Evolutionary conservation across 2,329 filamentous ascomycete species (phyloP).

Genomic region (Monilinia aucupariae): DNA sequence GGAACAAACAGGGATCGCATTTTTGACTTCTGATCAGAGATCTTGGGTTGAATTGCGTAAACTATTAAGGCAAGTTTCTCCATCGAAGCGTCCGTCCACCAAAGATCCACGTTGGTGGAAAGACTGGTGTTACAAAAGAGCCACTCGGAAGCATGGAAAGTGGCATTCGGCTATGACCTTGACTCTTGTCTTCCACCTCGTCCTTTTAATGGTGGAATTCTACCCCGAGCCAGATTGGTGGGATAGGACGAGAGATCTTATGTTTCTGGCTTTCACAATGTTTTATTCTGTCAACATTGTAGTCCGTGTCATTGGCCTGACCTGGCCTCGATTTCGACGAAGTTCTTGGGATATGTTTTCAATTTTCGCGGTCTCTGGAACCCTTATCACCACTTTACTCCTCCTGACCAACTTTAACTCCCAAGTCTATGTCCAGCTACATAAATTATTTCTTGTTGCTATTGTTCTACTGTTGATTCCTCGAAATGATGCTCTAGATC

Average conservation of each 20-base stretch:
- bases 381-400: slow-evolving; percentile 76
- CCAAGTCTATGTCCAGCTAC: slow-evolving; percentile 67
- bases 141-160: slow-evolving; percentile 85
- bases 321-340: slow-evolving; percentile 84
- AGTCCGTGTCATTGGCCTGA: slow-evolving; percentile 80
- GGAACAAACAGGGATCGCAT: slow-evolving; percentile 95
- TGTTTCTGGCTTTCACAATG: slow-evolving; percentile 77
- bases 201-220: slow-evolving; percentile 80
- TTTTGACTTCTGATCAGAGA: slow-evolving; percentile 88
- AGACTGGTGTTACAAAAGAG: slow-evolving; percentile 90
- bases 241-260: slow-evolving; percentile 62
- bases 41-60: slow-evolving; percentile 96
- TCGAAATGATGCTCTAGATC: slow-evolving; percentile 92
- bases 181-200: slow-evolving; percentile 74
- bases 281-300: slow-evolving; percentile 78
- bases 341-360: slow-evolving; percentile 97
- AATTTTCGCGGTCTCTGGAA: slow-evolving; percentile 69
- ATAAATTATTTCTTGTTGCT: slow-evolving; percentile 91
- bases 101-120: slow-evolving; percentile 74
- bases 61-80: slow-evolving; percentile 83
- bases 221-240: slow-evolving; percentile 68
- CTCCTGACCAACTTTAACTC: slow-evolving; percentile 55
- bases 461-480: slow-evolving; percentile 88
- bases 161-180: slow-evolving; percentile 83
- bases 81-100: slow-evolving; percentile 83